phyloP scores from a whole-genome alignment of 345 rosid species.

The Citrus reticulata region DNA sequence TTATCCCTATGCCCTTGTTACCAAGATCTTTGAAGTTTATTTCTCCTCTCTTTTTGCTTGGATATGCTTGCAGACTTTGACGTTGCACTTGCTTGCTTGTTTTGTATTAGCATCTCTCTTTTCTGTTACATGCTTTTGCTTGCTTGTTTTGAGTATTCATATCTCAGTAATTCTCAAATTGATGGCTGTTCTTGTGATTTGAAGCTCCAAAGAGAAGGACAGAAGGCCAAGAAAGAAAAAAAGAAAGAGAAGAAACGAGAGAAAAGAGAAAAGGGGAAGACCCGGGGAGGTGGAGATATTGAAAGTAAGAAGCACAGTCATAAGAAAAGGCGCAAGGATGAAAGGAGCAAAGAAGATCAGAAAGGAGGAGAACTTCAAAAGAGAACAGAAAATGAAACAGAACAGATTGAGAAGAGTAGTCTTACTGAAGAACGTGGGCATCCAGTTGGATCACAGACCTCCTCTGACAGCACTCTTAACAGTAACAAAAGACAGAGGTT shows the following conservation, averaged over 20 bases:
- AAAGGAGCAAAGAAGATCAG: constrained; percentile 23
- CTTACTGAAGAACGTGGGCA: constrained; percentile 57
- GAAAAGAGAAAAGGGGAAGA: constrained; percentile 30
- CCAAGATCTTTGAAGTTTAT: background rate
- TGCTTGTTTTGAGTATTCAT: background rate
- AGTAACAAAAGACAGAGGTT: constrained; percentile 40
- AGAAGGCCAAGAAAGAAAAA: constrained; percentile 28
- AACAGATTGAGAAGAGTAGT: constrained; percentile 48
- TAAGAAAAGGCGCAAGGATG: constrained; percentile 37
- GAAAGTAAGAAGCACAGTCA: constrained; percentile 30
- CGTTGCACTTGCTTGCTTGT: background rate
- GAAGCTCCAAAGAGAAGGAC: constrained; percentile 35
- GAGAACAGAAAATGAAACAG: constrained; percentile 29
- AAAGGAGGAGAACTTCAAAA: constrained; percentile 30
- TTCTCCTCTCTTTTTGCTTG: background rate
- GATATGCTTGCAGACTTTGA: background rate
- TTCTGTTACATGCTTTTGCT: background rate
- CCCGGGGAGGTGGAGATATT: constrained; percentile 1
- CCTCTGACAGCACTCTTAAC: constrained; percentile 43
- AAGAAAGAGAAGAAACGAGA: constrained; percentile 24
- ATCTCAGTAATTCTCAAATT: constrained; percentile 9
- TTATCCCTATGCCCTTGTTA: background rate
- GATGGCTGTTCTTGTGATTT: constrained; percentile 23
- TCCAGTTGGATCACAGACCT: constrained; percentile 36
- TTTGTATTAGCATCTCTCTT: background rate